These are phyloP conservation scores for Trebouxia gelatinosa DNA, from an alignment of 163 green algal species.

Conservation along the genomic window DNA sequence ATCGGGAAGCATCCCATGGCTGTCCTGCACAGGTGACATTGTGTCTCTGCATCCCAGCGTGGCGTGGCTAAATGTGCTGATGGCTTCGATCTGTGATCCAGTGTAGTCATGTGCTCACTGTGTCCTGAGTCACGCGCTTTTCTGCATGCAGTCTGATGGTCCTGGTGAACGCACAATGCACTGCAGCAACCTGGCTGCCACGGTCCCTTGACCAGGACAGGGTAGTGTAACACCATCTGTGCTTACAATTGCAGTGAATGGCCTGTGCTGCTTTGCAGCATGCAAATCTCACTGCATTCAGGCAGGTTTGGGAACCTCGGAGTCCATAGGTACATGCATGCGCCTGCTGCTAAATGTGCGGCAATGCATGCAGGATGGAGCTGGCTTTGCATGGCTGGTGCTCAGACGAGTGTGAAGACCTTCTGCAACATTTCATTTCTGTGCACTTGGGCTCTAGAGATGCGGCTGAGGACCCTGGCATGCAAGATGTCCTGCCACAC, in stretches of 20 bases:
- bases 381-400: background rate
- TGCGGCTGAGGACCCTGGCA: slow-evolving; percentile 2
- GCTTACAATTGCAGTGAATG: background rate
- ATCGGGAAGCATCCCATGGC: slow-evolving; percentile 1
- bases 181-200: no score
- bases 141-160: no score
- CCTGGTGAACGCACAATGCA: no score
- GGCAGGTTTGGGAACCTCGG: background rate
- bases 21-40: slow-evolving; percentile 6
- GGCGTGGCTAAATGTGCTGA: no score
- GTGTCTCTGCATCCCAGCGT: no score
- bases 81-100: no score
- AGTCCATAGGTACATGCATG: background rate
- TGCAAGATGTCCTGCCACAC: slow-evolving; percentile 4
- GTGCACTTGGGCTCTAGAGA: background rate
- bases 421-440: slow-evolving; percentile 9
- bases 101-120: no score
- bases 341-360: background rate
- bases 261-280: background rate
- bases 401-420: slow-evolving; percentile 21
- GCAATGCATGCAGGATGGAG: background rate
- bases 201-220: no score
- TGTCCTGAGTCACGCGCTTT: no score
- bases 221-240: no score
- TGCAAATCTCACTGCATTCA: background rate